Evolutionary conservation across 352 stramenopile species (phyloP).

Genomic region (Globisporangium paroecandrum): DNA sequence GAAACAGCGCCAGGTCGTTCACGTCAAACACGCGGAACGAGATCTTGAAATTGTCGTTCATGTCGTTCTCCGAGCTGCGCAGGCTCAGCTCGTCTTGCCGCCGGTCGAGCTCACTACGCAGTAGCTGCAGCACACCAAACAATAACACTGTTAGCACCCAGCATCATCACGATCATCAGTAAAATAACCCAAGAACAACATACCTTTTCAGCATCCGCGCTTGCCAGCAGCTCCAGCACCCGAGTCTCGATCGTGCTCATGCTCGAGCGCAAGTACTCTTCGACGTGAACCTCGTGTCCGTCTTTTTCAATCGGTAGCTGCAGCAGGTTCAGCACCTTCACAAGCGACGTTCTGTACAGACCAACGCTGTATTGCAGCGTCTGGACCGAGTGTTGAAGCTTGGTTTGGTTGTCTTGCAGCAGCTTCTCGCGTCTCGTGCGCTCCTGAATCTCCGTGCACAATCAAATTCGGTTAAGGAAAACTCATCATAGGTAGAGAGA

Average conservation of each 20-base stretch:
- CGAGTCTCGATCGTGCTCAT: slow-evolving; percentile 51
- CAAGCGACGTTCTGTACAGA: slow-evolving; percentile 49
- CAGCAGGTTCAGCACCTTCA: slow-evolving; percentile 56
- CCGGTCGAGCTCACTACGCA: slow-evolving; percentile 54
- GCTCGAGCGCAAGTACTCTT: slow-evolving; percentile 39
- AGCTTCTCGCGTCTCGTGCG: slow-evolving; percentile 56
- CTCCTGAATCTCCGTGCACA: slow-evolving; percentile 78
- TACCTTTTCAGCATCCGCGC: slow-evolving; percentile 61
- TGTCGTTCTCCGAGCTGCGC: slow-evolving; percentile 54
- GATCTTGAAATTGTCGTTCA: slow-evolving; percentile 77
- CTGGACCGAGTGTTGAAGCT: slow-evolving; percentile 66
- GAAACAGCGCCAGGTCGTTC: slow-evolving; percentile 81
- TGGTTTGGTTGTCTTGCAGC: slow-evolving; percentile 60
- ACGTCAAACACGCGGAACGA: slow-evolving; percentile 81
- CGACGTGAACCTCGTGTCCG: slow-evolving; percentile 32
- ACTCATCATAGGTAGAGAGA: background rate
- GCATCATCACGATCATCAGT: background rate
- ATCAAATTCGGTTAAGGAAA: slow-evolving; percentile 51
- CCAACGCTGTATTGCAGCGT: slow-evolving; percentile 47
- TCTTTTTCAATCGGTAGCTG: slow-evolving; percentile 29
- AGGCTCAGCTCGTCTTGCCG: slow-evolving; percentile 60
- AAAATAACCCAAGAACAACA: background rate
- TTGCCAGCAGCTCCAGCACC: slow-evolving; percentile 54
- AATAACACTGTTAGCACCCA: background rate
- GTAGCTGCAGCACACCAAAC: slow-evolving; percentile 23